Base-by-base conservation (phyloP, 495 filamentous ascomycete species). In the Aspergillus hancockii region DNA sequence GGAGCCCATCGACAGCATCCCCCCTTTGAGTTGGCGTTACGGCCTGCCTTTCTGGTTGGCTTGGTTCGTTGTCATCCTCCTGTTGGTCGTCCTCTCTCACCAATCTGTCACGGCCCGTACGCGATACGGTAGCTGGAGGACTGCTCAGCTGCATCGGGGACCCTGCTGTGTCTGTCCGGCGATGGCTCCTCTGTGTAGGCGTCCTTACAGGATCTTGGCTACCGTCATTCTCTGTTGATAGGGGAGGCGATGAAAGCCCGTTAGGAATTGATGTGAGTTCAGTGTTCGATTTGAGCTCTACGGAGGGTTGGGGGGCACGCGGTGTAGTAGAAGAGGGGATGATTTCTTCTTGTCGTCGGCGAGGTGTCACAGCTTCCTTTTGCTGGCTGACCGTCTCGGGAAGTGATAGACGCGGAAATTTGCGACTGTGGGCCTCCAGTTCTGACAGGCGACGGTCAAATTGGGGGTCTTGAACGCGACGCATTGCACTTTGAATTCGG, bases 381-480 rank as follows among this genome's bases (percentile, higher is more conserved):
- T 63, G 61, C 50, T 54, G 53, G 14, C 57, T 56, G n/a, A 64
- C 59, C 49, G 64, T 58, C 50, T 61, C 58, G 50, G 70, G 62
- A 30, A 65, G 36, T 25, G 75, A 68, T 47, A 78, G 50, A 21
- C 73, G 60, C 36, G 73, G 71, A 30, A 67, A 68, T 64, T 77
- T 77, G 53, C 74, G 74, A 49, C 76, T 77, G 62, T 77, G 74
- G 50, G 68, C 75, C 63, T 79, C 76, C 45, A 78, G 65, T 25
- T 74, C 71, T n/a, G 75, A 77, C 28, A 79, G 53, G n/a, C 74
- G 67, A 12, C 77, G 77, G 57, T 79, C 77, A 51, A 79, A 72
- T 57, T 77, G 72, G 53, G 76, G 69, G 52, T 74, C 69, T 51
- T 63, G 63, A 14, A 75, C 71, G 49, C 74, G 72, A 54, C 71